Conservation (phyloP, 2,329 filamentous ascomycete genomes). For the Saccharata proteae region DNA sequence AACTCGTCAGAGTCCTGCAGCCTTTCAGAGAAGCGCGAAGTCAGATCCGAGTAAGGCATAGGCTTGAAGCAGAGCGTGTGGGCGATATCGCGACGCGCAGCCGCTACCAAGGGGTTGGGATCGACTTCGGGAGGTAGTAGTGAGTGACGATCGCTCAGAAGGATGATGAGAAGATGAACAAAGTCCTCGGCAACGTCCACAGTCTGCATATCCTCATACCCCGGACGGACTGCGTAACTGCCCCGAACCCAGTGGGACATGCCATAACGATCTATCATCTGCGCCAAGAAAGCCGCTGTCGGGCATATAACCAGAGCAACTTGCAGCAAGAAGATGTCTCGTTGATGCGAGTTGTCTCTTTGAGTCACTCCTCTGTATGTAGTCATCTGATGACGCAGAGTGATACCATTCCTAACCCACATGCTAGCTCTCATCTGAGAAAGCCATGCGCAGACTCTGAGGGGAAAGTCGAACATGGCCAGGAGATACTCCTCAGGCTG, state of each 20-base stretch:
- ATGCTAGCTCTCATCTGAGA: conserved; percentile 97
- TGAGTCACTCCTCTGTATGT: conserved; percentile 85
- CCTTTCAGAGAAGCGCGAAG: conserved; percentile 73
- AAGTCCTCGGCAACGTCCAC: conserved; percentile 94
- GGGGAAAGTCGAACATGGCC: conserved; percentile 80
- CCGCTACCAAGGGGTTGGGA: conserved; percentile 50
- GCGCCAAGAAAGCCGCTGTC: conserved; percentile 70
- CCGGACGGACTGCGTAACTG: conserved; percentile 56
- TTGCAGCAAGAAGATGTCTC: conserved; percentile 89
- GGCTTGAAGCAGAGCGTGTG: conserved; percentile 96
- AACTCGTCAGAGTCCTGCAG: conserved; percentile 84
- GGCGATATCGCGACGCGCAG: conserved; percentile 77
- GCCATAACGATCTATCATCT: conserved; percentile 83
- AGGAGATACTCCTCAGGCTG: conserved; percentile 68
- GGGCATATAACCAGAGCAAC: conserved; percentile 80
- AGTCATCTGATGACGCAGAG: conserved; percentile 84
- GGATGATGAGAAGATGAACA: conserved; percentile 80
- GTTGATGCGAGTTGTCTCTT: conserved; percentile 83
- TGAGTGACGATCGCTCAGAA: conserved; percentile 78
- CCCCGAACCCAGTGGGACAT: conserved; percentile 80
- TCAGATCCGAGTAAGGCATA: conserved; percentile 86
- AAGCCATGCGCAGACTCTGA: conserved; percentile 90
- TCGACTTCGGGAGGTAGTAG: conserved; percentile 59
- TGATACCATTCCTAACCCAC: conserved; percentile 98
- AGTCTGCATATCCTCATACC: conserved; percentile 76